A percentile compares a stretch with the other conserved stretches of the same genome.
Conservation (phyloP, 2,329 filamentous ascomycete species). For the Leptographium galeiforme region DNA sequence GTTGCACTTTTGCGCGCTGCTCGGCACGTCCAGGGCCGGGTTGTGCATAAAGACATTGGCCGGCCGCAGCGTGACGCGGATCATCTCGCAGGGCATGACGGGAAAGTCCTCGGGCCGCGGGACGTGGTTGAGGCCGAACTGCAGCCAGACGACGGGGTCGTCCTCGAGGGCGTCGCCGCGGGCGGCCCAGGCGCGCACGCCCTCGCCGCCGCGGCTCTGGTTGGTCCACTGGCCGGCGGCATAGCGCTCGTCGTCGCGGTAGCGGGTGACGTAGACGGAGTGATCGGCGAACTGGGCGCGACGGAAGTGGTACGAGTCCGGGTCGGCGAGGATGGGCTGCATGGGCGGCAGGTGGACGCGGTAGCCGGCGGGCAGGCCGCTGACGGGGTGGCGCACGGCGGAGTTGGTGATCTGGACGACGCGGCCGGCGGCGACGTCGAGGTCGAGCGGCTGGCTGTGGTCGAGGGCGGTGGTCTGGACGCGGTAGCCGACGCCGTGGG, state of each 20-base stretch:
- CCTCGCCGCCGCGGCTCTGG: slow-evolving; percentile 30
- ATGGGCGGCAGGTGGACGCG: slow-evolving; percentile 32
- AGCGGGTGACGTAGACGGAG: slow-evolving; percentile 30
- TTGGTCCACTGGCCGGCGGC: slow-evolving; percentile 29
- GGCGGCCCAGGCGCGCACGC: slow-evolving; percentile 20
- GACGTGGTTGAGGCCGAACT: slow-evolving; percentile 49
- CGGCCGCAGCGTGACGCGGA: slow-evolving; percentile 36
- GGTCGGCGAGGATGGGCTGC: slow-evolving; percentile 27
- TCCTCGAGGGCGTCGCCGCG: slow-evolving; percentile 22
- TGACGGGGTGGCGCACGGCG: slow-evolving; percentile 25
- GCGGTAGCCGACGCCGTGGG: slow-evolving; percentile 33
- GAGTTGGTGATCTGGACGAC: slow-evolving; percentile 36
- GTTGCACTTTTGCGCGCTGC: slow-evolving; percentile 28
- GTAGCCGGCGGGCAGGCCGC: slow-evolving; percentile 30
- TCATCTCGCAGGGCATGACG: slow-evolving; percentile 51
- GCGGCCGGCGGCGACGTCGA: slow-evolving; percentile 38
- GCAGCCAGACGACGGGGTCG: slow-evolving; percentile 41
- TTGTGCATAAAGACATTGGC: slow-evolving; percentile 40
- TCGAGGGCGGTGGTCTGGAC: slow-evolving; percentile 29
- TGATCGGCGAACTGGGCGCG: slow-evolving; percentile 30
- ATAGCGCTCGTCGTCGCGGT: slow-evolving; percentile 28
- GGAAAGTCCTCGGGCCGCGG: slow-evolving; percentile 55
- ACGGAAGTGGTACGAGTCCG: slow-evolving; percentile 23
- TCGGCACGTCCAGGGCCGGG: slow-evolving; percentile 35
- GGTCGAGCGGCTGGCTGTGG: slow-evolving; percentile 31